These are phyloP conservation scores for Leptodontidium sp. DNA, from an alignment of 2,329 filamentous ascomycete genomes.

Conservation along the genomic window DNA sequence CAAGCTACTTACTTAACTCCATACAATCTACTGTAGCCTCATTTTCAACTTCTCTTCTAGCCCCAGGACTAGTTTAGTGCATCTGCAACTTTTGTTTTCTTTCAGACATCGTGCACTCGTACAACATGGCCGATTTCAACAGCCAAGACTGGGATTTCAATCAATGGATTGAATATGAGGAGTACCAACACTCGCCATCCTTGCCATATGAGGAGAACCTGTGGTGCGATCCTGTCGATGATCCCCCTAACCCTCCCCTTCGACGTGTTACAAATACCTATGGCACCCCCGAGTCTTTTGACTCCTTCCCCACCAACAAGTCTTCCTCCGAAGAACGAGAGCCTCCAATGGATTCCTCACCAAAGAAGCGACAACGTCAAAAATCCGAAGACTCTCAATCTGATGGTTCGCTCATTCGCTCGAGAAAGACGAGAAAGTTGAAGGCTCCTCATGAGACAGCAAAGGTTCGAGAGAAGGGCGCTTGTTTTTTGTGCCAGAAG, in stretches of 20 bases:
- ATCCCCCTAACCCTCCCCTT: not conserved
- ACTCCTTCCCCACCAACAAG: not conserved
- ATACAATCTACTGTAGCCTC: not conserved
- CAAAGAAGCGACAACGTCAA: constrained; percentile 42
- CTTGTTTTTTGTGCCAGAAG: constrained; percentile 26
- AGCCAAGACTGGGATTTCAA: constrained; percentile 7
- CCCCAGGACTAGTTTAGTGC: not conserved
- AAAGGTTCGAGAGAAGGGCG: constrained; percentile 29
- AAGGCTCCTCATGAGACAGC: constrained; percentile 25
- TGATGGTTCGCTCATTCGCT: constrained; percentile 15
- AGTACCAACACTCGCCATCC: constrained; percentile 9
- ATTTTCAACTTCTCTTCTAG: not conserved
- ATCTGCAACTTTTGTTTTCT: not conserved
- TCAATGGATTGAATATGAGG: not conserved
- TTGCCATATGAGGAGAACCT: not conserved
- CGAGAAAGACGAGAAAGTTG: constrained; percentile 29
- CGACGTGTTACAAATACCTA: not conserved
- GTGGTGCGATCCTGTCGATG: not conserved
- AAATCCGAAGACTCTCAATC: constrained; percentile 18
- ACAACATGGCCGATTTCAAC: constrained; percentile 9
- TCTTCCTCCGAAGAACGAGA: not conserved
- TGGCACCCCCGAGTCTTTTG: constrained; percentile 1
- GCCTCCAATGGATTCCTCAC: not conserved
- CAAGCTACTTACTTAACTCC: not conserved
- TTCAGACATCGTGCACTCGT: not conserved